These are phyloP conservation scores for Clonostachys chloroleuca DNA, from an alignment of 2,329 filamentous ascomycete genomes.

Conservation along the genomic window DNA sequence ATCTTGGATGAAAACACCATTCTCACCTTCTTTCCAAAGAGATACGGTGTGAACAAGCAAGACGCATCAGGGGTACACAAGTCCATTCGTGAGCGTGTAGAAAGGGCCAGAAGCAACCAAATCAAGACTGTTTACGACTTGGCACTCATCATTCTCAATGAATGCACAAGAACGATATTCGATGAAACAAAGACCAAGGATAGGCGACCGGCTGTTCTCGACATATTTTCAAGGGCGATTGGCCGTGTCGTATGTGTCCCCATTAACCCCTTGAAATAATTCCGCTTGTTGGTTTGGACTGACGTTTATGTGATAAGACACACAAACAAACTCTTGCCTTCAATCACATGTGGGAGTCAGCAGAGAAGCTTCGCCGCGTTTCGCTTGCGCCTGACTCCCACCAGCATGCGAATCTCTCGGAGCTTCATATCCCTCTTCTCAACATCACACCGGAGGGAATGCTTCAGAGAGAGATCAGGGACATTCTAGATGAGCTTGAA, in stretches of 20 bases:
- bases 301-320: background rate
- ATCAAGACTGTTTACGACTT: constrained; percentile 34
- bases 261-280: background rate
- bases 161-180: constrained; percentile 34
- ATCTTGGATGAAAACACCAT: constrained; percentile 27
- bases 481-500: constrained; percentile 40
- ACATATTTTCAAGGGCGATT: constrained; percentile 35
- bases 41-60: constrained; percentile 33
- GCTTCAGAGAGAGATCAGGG: constrained; percentile 36
- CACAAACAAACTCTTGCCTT: constrained; percentile 22
- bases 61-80: constrained; percentile 33
- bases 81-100: constrained; percentile 24
- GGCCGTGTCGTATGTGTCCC: constrained; percentile 26
- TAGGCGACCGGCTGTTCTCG: constrained; percentile 28
- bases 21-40: constrained; percentile 32
- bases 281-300: background rate
- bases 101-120: constrained; percentile 11
- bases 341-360: constrained; percentile 22
- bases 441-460: constrained; percentile 36
- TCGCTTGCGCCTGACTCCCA: constrained; percentile 15
- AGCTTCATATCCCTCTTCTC: constrained; percentile 13
- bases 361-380: too few relatives aligned
- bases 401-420: constrained; percentile 15
- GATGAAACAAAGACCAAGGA: constrained; percentile 22
- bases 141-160: constrained; percentile 32